A percentile compares a stretch with the other conserved stretches of the same genome.
Evolutionary conservation across 768 basidiomycete genomes (phyloP).

Genomic region (Cystobasidium onofrii): DNA sequence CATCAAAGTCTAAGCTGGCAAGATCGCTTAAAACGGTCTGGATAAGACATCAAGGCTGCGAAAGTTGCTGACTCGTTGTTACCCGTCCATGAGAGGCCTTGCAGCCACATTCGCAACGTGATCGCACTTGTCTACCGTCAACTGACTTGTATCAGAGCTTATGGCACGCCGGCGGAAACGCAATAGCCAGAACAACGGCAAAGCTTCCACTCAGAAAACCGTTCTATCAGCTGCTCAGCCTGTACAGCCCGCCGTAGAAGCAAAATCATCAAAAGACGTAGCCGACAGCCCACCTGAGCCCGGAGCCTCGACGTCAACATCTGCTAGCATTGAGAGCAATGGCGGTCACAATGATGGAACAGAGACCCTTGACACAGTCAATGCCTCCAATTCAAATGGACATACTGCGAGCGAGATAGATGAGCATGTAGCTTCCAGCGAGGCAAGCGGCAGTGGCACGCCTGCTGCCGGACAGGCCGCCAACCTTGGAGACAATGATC

Average conservation of each 20-base stretch:
- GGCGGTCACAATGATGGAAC: neutral
- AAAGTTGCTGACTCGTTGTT: too few species aligned
- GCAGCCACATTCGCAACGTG: neutral
- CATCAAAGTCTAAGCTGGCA: too few species aligned
- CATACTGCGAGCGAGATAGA: neutral
- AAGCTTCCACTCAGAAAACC: neutral
- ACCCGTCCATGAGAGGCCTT: too few species aligned
- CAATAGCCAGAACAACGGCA: neutral
- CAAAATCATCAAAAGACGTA: neutral
- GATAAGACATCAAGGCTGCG: too few species aligned
- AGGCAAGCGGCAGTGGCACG: neutral
- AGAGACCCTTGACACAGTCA: neutral
- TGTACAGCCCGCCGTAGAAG: neutral
- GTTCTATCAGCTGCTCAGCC: neutral
- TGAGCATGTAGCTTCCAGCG: neutral
- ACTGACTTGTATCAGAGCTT: neutral
- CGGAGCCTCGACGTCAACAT: neutral
- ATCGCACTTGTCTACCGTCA: neutral
- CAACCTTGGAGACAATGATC: too few species aligned
- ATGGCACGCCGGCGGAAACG: neutral
- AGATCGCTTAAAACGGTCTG: too few species aligned
- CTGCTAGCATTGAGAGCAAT: neutral
- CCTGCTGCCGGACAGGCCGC: neutral
- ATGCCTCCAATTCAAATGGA: neutral
- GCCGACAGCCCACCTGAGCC: neutral